Evolutionary conservation across 805 yeast species (phyloP).

Genomic region (Starmerella gropengiesseri): DNA sequence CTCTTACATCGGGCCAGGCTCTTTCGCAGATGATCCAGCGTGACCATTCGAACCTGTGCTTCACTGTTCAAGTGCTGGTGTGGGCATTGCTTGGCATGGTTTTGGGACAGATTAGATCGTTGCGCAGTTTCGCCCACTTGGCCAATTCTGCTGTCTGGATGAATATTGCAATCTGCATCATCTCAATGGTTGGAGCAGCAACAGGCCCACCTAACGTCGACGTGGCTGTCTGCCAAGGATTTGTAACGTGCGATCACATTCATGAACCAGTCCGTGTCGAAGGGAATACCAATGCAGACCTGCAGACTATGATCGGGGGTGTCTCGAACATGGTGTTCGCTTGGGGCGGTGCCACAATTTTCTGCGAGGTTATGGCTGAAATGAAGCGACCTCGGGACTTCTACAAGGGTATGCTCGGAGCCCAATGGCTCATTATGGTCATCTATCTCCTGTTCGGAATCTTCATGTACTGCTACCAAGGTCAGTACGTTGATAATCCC

Average conservation of each 20-base stretch:
- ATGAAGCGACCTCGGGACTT: constrained; percentile 40
- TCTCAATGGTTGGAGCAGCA: constrained; percentile 37
- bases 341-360: constrained; percentile 43
- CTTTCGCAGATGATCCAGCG: constrained; percentile 31
- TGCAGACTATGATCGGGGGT: constrained; percentile 17
- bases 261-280: background rate
- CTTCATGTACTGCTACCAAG: constrained; percentile 37
- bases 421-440: constrained; percentile 34
- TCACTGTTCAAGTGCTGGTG: constrained; percentile 34
- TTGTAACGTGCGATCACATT: background rate
- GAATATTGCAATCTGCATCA: constrained; percentile 36
- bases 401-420: constrained; percentile 38
- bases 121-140: constrained; percentile 34
- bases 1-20: constrained; percentile 36
- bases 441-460: constrained; percentile 36
- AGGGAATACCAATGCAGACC: constrained; percentile 3
- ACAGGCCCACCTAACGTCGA: constrained; percentile 30
- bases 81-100: constrained; percentile 38
- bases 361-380: constrained; percentile 40
- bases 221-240: constrained; percentile 1
- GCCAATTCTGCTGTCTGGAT: constrained; percentile 41
- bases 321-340: constrained; percentile 39
- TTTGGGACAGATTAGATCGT: constrained; percentile 35
- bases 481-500: constrained; percentile 31
- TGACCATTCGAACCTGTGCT: constrained; percentile 29